A percentile compares a stretch with the other conserved stretches of the same genome.
phyloP scores from a whole-genome alignment of 2,329 filamentous ascomycete species.

The Fusarium phyllophilum region DNA sequence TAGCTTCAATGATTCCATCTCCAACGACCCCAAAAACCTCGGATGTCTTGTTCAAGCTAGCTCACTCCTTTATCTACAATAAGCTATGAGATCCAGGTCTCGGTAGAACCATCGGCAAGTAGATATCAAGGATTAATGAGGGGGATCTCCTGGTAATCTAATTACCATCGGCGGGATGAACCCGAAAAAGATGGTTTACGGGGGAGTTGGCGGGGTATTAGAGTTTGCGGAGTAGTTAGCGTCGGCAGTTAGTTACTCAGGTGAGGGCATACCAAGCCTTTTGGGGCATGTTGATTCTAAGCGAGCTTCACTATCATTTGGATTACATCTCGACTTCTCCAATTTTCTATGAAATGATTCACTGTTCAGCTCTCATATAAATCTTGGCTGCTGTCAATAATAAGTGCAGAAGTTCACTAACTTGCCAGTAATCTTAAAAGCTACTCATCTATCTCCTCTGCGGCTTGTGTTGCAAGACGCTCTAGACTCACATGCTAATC shows the following conservation, averaged over 20 bases:
- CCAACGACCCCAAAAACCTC: not conserved
- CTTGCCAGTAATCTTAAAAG: not conserved
- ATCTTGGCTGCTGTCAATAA: no score
- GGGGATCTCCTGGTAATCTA: not conserved
- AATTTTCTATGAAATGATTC: rapidly evolving
- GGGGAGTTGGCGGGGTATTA: conserved; percentile 2
- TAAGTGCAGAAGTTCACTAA: not conserved
- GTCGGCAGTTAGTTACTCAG: not conserved
- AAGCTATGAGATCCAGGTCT: not conserved
- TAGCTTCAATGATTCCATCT: not conserved
- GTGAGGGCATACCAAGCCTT: not conserved
- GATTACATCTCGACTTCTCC: rapidly evolving
- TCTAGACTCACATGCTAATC: not conserved
- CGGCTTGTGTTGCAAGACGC: no score
- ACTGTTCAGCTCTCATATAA: rapidly evolving
- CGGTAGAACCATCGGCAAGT: not conserved
- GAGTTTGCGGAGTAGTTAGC: not conserved
- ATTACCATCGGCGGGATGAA: not conserved
- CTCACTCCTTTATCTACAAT: no score
- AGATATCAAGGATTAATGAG: not conserved
- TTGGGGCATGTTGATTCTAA: not conserved
- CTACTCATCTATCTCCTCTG: not conserved
- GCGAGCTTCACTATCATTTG: not conserved
- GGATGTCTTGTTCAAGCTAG: not conserved
- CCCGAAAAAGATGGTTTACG: not conserved